A percentile compares a stretch with the other conserved stretches of the same genome.
phyloP scores from a whole-genome alignment of 345 rosid genomes.

The Viola odorata region DNA sequence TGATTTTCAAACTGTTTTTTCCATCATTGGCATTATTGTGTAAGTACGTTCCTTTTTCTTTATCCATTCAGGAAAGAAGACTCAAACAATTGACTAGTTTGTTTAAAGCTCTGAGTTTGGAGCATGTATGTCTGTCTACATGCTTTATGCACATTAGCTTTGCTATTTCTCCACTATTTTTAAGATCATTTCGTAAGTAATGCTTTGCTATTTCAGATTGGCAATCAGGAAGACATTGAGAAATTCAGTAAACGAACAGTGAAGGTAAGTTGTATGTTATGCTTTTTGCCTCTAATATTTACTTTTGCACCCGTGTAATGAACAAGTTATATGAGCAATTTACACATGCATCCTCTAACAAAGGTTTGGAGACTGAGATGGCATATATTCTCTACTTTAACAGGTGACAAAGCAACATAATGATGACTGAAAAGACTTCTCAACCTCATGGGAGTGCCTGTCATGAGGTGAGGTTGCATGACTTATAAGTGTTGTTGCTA shows the following conservation, averaged over 20 bases:
- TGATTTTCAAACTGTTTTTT: too few species aligned
- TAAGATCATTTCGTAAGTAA: too few species aligned
- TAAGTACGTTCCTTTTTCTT: too few species aligned
- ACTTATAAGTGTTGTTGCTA: too few species aligned
- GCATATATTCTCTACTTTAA: conserved; percentile 7
- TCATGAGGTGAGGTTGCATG: conserved; percentile 52
- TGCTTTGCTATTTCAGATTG: conserved; percentile 37
- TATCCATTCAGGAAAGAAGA: too few species aligned
- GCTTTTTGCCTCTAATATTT: too few species aligned
- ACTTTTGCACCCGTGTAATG: not conserved
- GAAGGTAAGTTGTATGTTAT: conserved; percentile 44
- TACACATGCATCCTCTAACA: not conserved
- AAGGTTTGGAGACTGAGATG: not conserved
- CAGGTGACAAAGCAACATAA: conserved; percentile 89
- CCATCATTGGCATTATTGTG: too few species aligned
- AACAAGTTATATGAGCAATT: not conserved
- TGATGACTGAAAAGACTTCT: conserved; percentile 87
- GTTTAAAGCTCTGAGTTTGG: not conserved
- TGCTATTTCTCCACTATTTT: too few species aligned
- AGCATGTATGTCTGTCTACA: too few species aligned
- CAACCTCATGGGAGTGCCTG: conserved; percentile 90
- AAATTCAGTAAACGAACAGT: conserved; percentile 90
- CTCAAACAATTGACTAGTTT: not conserved
- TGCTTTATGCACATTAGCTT: too few species aligned
- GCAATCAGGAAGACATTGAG: conserved; percentile 84